Conservation (phyloP, 2,329 filamentous ascomycete species). For the Didymella pinodella region DNA sequence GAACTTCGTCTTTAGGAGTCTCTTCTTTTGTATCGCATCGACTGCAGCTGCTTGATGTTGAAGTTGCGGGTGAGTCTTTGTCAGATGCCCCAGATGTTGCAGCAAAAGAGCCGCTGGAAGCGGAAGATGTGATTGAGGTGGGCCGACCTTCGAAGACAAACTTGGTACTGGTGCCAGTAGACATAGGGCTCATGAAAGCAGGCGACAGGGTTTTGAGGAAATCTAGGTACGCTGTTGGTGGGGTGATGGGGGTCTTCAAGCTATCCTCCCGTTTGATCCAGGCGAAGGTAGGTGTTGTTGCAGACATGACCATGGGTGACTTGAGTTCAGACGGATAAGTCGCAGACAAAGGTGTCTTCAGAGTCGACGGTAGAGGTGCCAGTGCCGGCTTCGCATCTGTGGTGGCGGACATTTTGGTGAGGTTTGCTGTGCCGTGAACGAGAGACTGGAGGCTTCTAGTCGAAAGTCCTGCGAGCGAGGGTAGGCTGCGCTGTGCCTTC, state of each 20-base stretch:
- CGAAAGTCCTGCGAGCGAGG: conserved; percentile 31
- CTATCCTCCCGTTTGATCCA: conserved; percentile 72
- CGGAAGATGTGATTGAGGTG: conserved; percentile 49
- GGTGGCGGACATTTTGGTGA: conserved; percentile 49
- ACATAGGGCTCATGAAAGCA: conserved; percentile 72
- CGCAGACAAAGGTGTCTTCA: conserved; percentile 68
- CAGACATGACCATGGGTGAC: conserved; percentile 68
- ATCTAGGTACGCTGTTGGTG: conserved; percentile 87
- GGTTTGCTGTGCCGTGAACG: conserved; percentile 36
- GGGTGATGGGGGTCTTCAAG: conserved; percentile 85
- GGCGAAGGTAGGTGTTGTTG: conserved; percentile 57
- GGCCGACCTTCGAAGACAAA: conserved; percentile 57
- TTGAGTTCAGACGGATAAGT: conserved; percentile 62
- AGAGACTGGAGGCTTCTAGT: conserved; percentile 39
- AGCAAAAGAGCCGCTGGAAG: conserved; percentile 47
- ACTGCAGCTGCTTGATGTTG: conserved; percentile 51
- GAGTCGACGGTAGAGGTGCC: conserved; percentile 37
- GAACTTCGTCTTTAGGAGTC: conserved; percentile 46
- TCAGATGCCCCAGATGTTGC: conserved; percentile 46
- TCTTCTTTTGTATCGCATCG: conserved; percentile 38
- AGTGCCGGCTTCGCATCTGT: conserved; percentile 53
- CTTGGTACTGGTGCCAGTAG: conserved; percentile 63
- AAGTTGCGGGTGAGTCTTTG: conserved; percentile 47
- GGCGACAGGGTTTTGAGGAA: conserved; percentile 85
- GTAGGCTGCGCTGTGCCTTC: conserved; percentile 40